Base-by-base conservation (phyloP, 805 yeast species). In the Brettanomyces nanus region DNA sequence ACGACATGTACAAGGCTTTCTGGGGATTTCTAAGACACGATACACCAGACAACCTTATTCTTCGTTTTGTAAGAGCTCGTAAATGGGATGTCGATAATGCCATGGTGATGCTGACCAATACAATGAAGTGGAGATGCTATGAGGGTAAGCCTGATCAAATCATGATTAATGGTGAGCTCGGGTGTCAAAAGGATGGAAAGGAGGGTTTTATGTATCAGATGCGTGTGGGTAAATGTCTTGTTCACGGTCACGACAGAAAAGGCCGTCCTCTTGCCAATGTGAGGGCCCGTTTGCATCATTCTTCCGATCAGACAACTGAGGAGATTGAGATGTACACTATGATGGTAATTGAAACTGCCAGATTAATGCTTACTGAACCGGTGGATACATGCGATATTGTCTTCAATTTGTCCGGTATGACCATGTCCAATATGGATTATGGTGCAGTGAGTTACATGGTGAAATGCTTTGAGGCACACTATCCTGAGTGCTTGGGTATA, bases 371-470 rank as follows among this genome's bases (percentile, higher is more conserved):
- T 46, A 73, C 66, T 44, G 90, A 81, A 45, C 84, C 86, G 2
- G 71, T 75, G 26, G 96, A 86, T 55, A 78, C 81, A 10, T 87
- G 86, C 33, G 77, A 92, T 2, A 76, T 92, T 37, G 60, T 92
- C 25, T 92, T 92, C 56, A 98, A 92, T 56, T 65, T 92, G 52
- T 68, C 83, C 10, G 95, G 81, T 4, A 92, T 92, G 55, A 74
- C 94, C 6, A 74, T 87, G 68, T 73, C 87, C 42, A 92, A 90
- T 58, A 92, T 95, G 84, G 98, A 92, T 63, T 86, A 86, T 54
- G 69, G 75, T 3, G 86, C 96, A 4, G 94, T 92, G 42, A 89
- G 89, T 62, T 90, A 85, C 61, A 74, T 92, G 62, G 80, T 89
- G 43, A 74, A 77, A 38, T 82, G 89, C 43, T 87, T 92, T 59